Evolutionary conservation across 805 yeast genomes (phyloP), one percentile per base, ranked within the genome.

Genomic region (Kurtzmaniella fragi): DNA sequence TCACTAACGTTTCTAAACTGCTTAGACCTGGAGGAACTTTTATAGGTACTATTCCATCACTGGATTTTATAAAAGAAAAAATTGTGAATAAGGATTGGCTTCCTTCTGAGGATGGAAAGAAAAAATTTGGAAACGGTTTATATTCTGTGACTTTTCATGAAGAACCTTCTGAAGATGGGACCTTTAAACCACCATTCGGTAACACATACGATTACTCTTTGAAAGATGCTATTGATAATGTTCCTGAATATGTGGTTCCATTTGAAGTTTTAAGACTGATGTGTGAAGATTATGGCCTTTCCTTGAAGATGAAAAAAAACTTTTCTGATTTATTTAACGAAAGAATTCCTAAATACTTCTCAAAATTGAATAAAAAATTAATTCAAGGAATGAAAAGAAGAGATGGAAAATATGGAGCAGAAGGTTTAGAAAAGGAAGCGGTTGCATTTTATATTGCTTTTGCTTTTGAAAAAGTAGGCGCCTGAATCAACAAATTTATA

Each of bases 191-290:
- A 1, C 85, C 93, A 0, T 88, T 69, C 55, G 99, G 99, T 0
- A 84, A 90, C 59, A 71, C 77, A 51, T 93, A 93, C 59, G 78
- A 77, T 39, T 93, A 85, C 57, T 86, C 70, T 63, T 65, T 93
- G 42, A 80, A 80, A 47, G 99, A 93, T 64, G 99, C 99, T 0
- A 91, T 93, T 35, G 96, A 88, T 45, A 82, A 93, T 52, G 96
- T 93, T 17, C 98, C 98, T 0, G 99, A 93, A 55, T 93, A 84
- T 53, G 95, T 93, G 5, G 96, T 93, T 5, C 98, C 97, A 1
- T 89, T 93, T 61, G 97, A 91, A 53, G 77, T 82, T 1, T 77
- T 93, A 42, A 73, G 95, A 59, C 77, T 82, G 40, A 63, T 91
- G 39, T 95, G 96, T 32, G 87, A 82, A 54, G 95, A 88, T 42